These are phyloP conservation scores for Fomitopsis schrenkii DNA, from an alignment of 1,284 basidiomycete genomes.

Conservation along the genomic window DNA sequence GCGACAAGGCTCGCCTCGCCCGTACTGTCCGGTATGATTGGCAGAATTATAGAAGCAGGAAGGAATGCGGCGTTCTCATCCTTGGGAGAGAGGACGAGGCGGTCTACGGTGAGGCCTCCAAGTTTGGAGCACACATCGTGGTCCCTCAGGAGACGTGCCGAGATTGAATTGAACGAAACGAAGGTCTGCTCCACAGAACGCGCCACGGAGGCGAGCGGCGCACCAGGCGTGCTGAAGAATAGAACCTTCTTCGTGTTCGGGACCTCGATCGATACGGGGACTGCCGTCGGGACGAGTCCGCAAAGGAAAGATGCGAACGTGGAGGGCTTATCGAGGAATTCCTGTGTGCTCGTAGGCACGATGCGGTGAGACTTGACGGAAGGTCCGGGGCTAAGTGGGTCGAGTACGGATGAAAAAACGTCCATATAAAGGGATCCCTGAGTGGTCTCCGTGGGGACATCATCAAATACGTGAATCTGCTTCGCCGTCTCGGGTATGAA, in stretches of 20 bases:
- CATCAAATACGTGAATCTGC: conserved; percentile 69
- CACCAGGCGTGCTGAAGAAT: conserved; percentile 58
- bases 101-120: conserved; percentile 61
- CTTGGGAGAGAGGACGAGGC: conserved; percentile 55
- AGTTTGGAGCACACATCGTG: conserved; percentile 67
- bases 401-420: conserved; percentile 60
- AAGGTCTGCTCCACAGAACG: conserved; percentile 58
- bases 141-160: conserved; percentile 56
- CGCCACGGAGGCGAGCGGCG: conserved; percentile 50
- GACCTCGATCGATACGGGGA: conserved; percentile 20
- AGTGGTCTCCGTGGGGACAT: conserved; percentile 58
- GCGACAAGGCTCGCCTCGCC: conserved; percentile 65
- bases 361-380: conserved; percentile 56
- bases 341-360: conserved; percentile 50
- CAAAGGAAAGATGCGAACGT: conserved; percentile 44
- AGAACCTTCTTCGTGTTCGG: conserved; percentile 50
- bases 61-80: conserved; percentile 26
- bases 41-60: conserved; percentile 49
- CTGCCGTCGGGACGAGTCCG: conserved; percentile 14
- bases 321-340: conserved; percentile 43
- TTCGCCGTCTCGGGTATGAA: conserved; percentile 55
- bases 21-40: conserved; percentile 39
- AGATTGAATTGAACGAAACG: conserved; percentile 33
- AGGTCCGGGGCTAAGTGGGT: conserved; percentile 33
- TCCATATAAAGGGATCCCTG: conserved; percentile 71